Evolutionary conservation across 2,329 filamentous ascomycete genomes (phyloP).

Genomic region (Talaromyces sp.): DNA sequence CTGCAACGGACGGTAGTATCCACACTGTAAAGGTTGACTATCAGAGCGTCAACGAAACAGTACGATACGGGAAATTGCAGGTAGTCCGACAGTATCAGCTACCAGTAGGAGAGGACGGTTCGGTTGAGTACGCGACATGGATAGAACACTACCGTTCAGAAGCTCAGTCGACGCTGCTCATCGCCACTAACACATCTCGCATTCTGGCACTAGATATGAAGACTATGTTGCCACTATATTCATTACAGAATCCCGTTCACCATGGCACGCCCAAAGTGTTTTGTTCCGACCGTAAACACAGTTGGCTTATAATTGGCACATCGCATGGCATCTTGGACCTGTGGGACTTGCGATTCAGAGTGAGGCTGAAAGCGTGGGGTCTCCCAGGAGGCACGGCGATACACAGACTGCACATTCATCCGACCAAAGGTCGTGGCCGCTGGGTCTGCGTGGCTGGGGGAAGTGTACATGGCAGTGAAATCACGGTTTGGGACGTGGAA

Average conservation of each 20-base stretch:
- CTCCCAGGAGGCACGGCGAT: constrained; percentile 77
- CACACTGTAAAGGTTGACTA: constrained; percentile 83
- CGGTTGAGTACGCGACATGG: constrained; percentile 78
- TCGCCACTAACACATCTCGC: constrained; percentile 82
- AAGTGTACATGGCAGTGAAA: constrained; percentile 73
- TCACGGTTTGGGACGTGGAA: constrained; percentile 94
- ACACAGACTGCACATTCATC: constrained; percentile 74
- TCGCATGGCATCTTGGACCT: constrained; percentile 89
- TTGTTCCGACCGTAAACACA: constrained; percentile 76
- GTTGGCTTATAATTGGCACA: constrained; percentile 89
- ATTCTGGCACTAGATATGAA: constrained; percentile 82
- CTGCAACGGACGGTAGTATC: constrained; percentile 83
- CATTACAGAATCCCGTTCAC: constrained; percentile 80
- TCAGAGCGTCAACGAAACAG: constrained; percentile 54
- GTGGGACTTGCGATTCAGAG: constrained; percentile 94
- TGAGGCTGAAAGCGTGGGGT: constrained; percentile 84
- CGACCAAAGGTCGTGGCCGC: constrained; percentile 71
- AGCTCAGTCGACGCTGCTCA: constrained; percentile 72
- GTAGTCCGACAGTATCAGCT: constrained; percentile 79
- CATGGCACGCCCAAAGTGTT: constrained; percentile 92
- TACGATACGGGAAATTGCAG: constrained; percentile 73
- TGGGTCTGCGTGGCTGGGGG: constrained; percentile 89
- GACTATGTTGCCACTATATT: constrained; percentile 78
- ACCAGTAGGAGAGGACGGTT: constrained; percentile 28
- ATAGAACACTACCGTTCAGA: constrained; percentile 87